Conservation (phyloP, 495 filamentous ascomycete species). For the Penicillium nucicola region DNA sequence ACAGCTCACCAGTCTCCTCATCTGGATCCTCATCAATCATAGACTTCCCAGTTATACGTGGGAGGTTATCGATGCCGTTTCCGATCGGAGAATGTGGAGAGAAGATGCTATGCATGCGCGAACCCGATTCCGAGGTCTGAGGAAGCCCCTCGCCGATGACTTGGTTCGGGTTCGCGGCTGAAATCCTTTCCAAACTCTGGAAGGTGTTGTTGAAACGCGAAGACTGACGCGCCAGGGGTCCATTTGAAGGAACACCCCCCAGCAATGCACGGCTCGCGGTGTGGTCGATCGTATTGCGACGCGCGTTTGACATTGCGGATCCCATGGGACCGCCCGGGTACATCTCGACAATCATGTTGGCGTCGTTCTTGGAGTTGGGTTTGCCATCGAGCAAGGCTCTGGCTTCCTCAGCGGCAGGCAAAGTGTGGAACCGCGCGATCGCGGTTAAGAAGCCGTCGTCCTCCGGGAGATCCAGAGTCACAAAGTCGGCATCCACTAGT, state of each 20-base stretch:
- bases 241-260: constrained; percentile 54
- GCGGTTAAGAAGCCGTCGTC: constrained; percentile 73
- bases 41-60: constrained; percentile 73
- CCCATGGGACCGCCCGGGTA: constrained; percentile 46
- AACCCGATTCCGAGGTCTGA: constrained; percentile 55
- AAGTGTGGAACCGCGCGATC: constrained; percentile 68
- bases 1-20: constrained; percentile 79
- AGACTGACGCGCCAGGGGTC: constrained; percentile 60
- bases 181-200: constrained; percentile 68
- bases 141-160: constrained; percentile 54
- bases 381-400: constrained; percentile 76
- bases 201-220: constrained; percentile 78
- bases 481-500: constrained; percentile 68
- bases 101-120: constrained; percentile 71
- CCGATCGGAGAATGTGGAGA: constrained; percentile 81
- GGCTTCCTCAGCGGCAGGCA: constrained; percentile 72
- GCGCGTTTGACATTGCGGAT: constrained; percentile 33
- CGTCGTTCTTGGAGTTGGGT: constrained; percentile 68
- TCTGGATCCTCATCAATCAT: constrained; percentile 83
- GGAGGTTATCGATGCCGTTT: constrained; percentile 66
- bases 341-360: constrained; percentile 77
- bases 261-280: constrained; percentile 47
- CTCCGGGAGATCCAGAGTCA: constrained; percentile 60
- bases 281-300: constrained; percentile 62
- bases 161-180: constrained; percentile 56